A percentile compares a stretch with the other conserved stretches of the same genome.
Evolutionary conservation across 2,329 filamentous ascomycete species (phyloP).

Genomic region (Aaosphaeria arxii): DNA sequence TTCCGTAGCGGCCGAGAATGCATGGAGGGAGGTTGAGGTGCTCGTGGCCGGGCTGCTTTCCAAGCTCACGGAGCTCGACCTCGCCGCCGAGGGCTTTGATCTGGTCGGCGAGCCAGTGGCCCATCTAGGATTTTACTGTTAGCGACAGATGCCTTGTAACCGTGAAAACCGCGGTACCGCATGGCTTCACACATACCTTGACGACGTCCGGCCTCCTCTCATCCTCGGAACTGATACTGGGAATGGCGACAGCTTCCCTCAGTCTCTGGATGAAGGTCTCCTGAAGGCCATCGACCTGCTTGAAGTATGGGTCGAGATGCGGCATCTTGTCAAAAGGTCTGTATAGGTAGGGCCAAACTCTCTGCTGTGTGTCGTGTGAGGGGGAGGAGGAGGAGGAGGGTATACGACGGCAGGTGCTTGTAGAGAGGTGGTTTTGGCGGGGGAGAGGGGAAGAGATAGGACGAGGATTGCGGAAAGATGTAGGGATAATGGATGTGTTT

Average conservation of each 20-base stretch:
- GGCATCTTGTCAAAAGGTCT: conserved; percentile 62
- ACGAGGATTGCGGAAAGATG: too few species aligned
- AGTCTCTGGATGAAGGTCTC: conserved; percentile 86
- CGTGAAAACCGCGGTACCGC: conserved; percentile 3
- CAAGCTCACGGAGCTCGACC: conserved; percentile 81
- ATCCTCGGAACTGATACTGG: conserved; percentile 90
- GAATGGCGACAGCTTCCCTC: conserved; percentile 89
- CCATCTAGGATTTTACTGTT: conserved; percentile 60
- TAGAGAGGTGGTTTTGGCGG: too few species aligned
- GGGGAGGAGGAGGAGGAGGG: conserved; percentile 1
- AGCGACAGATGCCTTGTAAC: neutral
- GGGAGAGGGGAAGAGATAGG: too few species aligned
- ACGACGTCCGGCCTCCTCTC: conserved; percentile 87
- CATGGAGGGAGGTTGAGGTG: conserved; percentile 89
- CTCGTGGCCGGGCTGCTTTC: conserved; percentile 89
- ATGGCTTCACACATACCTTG: conserved; percentile 47
- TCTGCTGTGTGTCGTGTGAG: conserved; percentile 14
- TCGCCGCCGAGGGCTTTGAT: conserved; percentile 79
- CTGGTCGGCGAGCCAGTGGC: conserved; percentile 81
- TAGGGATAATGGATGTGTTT: too few species aligned
- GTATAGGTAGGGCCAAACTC: conserved; percentile 48
- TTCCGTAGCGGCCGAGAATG: conserved; percentile 87
- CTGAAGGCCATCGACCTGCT: conserved; percentile 79
- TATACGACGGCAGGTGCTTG: too few species aligned
- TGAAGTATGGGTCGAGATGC: conserved; percentile 90